Base-by-base conservation (phyloP, 345 rosid genomes). In the Rhizophora apiculata region DNA sequence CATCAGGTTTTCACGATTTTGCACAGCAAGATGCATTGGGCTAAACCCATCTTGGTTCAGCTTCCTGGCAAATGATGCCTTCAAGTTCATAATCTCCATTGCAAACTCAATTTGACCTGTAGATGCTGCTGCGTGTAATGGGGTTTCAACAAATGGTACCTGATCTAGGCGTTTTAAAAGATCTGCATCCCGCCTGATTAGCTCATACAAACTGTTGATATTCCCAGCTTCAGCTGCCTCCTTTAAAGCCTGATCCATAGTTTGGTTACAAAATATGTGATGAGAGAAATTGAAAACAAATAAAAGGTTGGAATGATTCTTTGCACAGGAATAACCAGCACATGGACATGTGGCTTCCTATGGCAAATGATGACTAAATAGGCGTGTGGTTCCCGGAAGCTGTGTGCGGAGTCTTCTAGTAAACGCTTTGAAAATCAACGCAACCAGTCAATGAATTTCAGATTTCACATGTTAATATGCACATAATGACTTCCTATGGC, bases 21-120 rank as follows among this genome's bases (percentile, higher is more conserved):
- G 3, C 71, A 73, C 13, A 8, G 78, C 78, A 20, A 74, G 34
- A 61, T 74, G 61, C 51, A 74, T 58, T 24, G 74, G 78, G 46
- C 60, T 69, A 3, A 63, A 36, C 18, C 70, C 74, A 0, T 20
- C 36, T 9, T 8, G 64, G 73, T 74, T 64, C 39, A 69, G 65
- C 78, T 69, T 56, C 6, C 29, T 10, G 30, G 30, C 60, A 16
- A 56, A 56, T 56, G 60, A 56, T 56, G 60, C 60, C 6, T 22
- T 56, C 19, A 56, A 56, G 60, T 21, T 56, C 60, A 56, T 24
- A 22, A 56, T 24, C 29, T 56, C 60, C 60, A 56, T 56, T 10
- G 60, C 60, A 27, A 56, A 56, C 60, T 56, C 60, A 22, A 56
- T 56, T 56, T 56, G 13, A 10, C 60, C 60, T 2, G 0, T 1